Evolutionary conservation across 495 filamentous ascomycete genomes (phyloP).

Genomic region (Geoglossum glabrum): DNA sequence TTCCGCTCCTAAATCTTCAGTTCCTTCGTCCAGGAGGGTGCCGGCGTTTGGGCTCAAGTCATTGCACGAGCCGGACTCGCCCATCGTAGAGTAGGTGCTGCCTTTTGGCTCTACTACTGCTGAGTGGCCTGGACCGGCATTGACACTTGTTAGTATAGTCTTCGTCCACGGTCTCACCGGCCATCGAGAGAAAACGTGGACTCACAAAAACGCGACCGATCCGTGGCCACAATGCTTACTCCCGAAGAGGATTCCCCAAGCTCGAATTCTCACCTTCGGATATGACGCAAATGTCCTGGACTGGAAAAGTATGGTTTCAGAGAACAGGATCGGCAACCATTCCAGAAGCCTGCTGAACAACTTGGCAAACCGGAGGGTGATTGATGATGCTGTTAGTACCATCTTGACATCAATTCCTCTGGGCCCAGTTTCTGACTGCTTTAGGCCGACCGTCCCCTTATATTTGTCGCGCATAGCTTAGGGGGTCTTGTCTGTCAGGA

Average conservation of each 20-base stretch:
- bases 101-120: no score
- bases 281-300: constrained; percentile 64
- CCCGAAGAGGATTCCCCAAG: constrained; percentile 31
- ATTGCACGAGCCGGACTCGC: no score
- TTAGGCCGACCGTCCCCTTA: constrained; percentile 36
- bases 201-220: constrained; percentile 16
- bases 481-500: constrained; percentile 40
- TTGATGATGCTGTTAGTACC: constrained; percentile 9
- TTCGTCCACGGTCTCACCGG: constrained; percentile 68
- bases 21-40: no score
- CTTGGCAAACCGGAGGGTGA: constrained; percentile 14
- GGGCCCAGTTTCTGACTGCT: no score
- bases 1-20: no score
- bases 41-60: no score
- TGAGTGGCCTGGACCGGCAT: no score
- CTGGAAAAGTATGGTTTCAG: constrained; percentile 26
- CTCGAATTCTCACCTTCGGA: constrained; percentile 59
- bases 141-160: no score
- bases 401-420: neutral
- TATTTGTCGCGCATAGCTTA: constrained; percentile 69
- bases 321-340: constrained; percentile 64
- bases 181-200: constrained; percentile 57
- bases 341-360: constrained; percentile 52
- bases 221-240: constrained; percentile 64
- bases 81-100: no score